Conservation (phyloP, 805 yeast genomes). For the Saccharomycopsis fermentans region DNA sequence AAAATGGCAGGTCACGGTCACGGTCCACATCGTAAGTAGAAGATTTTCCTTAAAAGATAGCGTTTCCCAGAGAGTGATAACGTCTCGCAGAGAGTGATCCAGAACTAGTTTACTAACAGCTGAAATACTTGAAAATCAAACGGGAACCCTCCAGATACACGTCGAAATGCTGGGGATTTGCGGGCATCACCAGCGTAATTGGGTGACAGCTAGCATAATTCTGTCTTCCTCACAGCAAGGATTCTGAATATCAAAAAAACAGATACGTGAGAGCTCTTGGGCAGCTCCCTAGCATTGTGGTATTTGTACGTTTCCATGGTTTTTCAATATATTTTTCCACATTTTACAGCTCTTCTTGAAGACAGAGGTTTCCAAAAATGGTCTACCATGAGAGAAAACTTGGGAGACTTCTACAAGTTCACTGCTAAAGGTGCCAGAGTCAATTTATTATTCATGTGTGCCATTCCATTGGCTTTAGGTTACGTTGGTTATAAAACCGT, state of each 20-base stretch:
- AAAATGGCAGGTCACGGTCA: conserved; percentile 18
- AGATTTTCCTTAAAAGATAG: too few relatives aligned
- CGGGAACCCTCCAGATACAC: too few relatives aligned
- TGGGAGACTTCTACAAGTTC: conserved; percentile 17
- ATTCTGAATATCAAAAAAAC: too few relatives aligned
- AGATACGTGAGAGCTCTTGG: too few relatives aligned
- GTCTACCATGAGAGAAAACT: conserved; percentile 17
- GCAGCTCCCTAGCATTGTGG: neutral
- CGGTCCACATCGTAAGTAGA: conserved; percentile 17
- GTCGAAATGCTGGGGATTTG: too few relatives aligned
- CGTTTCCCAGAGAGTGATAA: too few relatives aligned
- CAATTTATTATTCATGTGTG: conserved; percentile 20
- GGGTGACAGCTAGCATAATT: too few relatives aligned
- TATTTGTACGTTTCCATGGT: neutral
- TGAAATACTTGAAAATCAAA: too few relatives aligned
- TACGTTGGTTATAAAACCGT: conserved; percentile 25
- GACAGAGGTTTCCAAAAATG: conserved; percentile 17
- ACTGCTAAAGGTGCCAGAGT: conserved; percentile 16
- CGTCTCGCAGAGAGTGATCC: too few relatives aligned
- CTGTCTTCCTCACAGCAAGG: too few relatives aligned
- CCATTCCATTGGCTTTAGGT: conserved; percentile 27
- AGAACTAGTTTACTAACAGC: too few relatives aligned
- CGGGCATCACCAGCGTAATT: too few relatives aligned
- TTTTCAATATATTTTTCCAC: neutral
- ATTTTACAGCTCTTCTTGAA: conserved; percentile 10